Conservation (phyloP, 805 yeast genomes). For the Groenewaldozyma tartarivorans region DNA sequence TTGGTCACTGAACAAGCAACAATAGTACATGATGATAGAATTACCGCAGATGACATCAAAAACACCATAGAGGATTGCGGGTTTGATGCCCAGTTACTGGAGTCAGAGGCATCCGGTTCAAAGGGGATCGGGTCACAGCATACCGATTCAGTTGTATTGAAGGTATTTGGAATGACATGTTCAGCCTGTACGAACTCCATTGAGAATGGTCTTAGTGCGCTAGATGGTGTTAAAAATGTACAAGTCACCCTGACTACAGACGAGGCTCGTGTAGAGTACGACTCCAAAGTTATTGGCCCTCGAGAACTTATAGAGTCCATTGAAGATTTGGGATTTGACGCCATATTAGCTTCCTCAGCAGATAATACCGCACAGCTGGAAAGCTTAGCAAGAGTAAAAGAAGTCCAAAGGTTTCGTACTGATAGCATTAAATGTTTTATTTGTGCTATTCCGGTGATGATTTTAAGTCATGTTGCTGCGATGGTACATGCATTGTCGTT, state of each 20-base stretch:
- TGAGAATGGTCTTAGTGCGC: constrained; percentile 34
- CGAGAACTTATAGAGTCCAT: constrained; percentile 51
- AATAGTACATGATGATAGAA: constrained; percentile 38
- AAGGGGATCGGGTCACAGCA: background rate
- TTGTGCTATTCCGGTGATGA: constrained; percentile 54
- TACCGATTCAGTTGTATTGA: constrained; percentile 20
- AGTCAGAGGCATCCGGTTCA: background rate
- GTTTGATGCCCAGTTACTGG: constrained; percentile 39
- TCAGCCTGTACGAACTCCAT: constrained; percentile 44
- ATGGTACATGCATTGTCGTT: constrained; percentile 23
- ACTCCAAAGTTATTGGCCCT: constrained; percentile 42
- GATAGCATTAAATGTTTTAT: constrained; percentile 43
- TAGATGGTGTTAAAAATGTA: constrained; percentile 42
- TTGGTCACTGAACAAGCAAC: constrained; percentile 66
- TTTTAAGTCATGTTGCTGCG: constrained; percentile 33
- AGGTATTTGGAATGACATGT: constrained; percentile 54
- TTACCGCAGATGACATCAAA: constrained; percentile 31
- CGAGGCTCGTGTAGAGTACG: constrained; percentile 44
- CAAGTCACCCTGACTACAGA: constrained; percentile 45
- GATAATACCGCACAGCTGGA: constrained; percentile 63
- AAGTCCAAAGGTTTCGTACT: constrained; percentile 59
- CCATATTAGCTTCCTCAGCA: constrained; percentile 34
- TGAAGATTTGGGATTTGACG: constrained; percentile 45
- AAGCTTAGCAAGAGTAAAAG: constrained; percentile 57
- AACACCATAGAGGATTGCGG: constrained; percentile 69